phyloP scores from a whole-genome alignment of 2,329 filamentous ascomycete species.

The Monilinia fructicola region DNA sequence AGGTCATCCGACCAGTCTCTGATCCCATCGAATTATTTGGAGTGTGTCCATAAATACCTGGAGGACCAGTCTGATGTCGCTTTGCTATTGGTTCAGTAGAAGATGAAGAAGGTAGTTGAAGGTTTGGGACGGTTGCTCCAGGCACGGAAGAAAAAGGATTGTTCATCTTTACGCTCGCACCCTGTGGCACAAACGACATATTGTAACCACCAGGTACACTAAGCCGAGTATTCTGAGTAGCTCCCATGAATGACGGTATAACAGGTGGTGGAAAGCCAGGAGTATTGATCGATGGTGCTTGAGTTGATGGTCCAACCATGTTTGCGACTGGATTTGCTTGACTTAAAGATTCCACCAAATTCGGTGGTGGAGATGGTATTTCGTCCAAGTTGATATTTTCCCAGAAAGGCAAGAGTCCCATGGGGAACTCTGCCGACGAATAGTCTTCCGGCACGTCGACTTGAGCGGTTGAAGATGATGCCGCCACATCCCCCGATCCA shows the following conservation, averaged over 20 bases:
- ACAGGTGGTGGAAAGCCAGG: background rate
- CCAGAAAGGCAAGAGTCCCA: background rate
- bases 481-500: background rate
- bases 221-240: background rate
- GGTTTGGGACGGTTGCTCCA: background rate
- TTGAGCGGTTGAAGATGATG: background rate
- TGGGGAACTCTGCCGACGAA: background rate
- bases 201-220: constrained; percentile 6
- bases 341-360: background rate
- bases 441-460: background rate
- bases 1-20: background rate
- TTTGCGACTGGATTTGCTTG: background rate
- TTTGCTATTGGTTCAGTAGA: background rate
- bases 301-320: background rate
- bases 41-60: too few species aligned
- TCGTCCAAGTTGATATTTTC: too few species aligned
- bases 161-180: background rate
- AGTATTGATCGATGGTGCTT: background rate
- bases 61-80: too few species aligned
- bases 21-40: too few species aligned
- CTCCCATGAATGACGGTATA: background rate
- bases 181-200: background rate
- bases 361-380: too few species aligned
- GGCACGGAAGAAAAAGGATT: background rate
- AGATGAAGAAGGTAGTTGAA: background rate